These are phyloP conservation scores for Pythium monospermum DNA, from an alignment of 352 stramenopile species.

Conservation along the genomic window DNA sequence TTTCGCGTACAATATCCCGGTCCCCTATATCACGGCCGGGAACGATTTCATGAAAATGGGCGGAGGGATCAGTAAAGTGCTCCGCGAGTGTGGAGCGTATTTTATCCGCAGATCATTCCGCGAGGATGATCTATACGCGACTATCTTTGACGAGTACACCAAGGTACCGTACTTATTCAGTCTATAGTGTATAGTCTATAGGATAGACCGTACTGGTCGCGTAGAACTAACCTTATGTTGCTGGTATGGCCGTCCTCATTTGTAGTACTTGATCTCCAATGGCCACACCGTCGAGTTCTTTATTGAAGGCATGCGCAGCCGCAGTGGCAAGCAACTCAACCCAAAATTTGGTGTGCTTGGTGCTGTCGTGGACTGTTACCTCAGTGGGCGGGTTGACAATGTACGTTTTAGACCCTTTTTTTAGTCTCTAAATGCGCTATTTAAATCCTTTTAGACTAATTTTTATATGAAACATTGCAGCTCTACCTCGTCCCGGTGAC, in stretches of 20 bases:
- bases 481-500: slow-evolving; percentile 78
- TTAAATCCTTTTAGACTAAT: no score
- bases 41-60: slow-evolving; percentile 82
- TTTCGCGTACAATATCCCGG: slow-evolving; percentile 85
- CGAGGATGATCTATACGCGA: slow-evolving; percentile 63
- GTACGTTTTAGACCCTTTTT: slow-evolving; percentile 31
- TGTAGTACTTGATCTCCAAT: slow-evolving; percentile 59
- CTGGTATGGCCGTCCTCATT: no score
- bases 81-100: slow-evolving; percentile 70
- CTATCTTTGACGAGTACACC: slow-evolving; percentile 79
- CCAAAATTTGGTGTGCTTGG: slow-evolving; percentile 78
- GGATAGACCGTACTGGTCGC: neutral
- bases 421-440: neutral
- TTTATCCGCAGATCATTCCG: slow-evolving; percentile 80
- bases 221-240: no score
- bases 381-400: slow-evolving; percentile 67
- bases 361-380: slow-evolving; percentile 65
- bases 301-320: slow-evolving; percentile 78
- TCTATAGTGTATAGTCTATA: neutral
- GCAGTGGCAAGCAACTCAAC: slow-evolving; percentile 77
- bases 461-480: no score
- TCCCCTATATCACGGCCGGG: slow-evolving; percentile 75
- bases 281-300: slow-evolving; percentile 86
- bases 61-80: slow-evolving; percentile 44
- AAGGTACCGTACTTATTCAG: slow-evolving; percentile 31